Percentiles rank a stretch among this genome's conserved stretches.
Evolutionary conservation across 768 basidiomycete genomes (phyloP).

Genomic region (Astraeus odoratus): DNA sequence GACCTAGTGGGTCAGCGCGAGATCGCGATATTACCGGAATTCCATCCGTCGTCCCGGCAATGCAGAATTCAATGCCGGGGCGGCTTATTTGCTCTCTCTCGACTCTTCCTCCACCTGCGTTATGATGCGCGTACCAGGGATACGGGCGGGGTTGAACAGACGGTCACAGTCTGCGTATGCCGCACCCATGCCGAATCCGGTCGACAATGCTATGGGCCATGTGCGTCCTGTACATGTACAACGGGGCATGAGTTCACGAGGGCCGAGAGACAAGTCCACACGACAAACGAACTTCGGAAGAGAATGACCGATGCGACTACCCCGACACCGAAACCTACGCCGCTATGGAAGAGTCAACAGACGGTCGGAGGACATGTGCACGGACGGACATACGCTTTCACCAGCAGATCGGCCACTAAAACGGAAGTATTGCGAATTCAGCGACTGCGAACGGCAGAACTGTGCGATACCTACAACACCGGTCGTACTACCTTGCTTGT

Average conservation of each 20-base stretch:
- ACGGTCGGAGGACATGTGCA: background rate
- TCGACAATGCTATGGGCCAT: slow-evolving; percentile 84
- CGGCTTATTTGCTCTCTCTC: slow-evolving; percentile 17
- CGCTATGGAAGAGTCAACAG: slow-evolving; percentile 38
- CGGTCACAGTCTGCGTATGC: slow-evolving; percentile 92
- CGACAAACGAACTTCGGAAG: slow-evolving; percentile 73
- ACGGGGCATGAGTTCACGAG: slow-evolving; percentile 3
- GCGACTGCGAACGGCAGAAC: slow-evolving; percentile 15
- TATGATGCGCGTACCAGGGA: slow-evolving; percentile 77
- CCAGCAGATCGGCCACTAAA: slow-evolving; percentile 71
- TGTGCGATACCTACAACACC: slow-evolving; percentile 56
- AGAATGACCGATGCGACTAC: slow-evolving; percentile 85
- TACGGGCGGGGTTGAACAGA: slow-evolving; percentile 84
- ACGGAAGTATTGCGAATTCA: slow-evolving; percentile 4
- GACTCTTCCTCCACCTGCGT: slow-evolving; percentile 28
- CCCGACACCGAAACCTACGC: slow-evolving; percentile 83
- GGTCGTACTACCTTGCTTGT: slow-evolving; percentile 57
- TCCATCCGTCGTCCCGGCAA: background rate
- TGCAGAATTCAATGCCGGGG: slow-evolving; percentile 12
- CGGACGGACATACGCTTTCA: slow-evolving; percentile 63
- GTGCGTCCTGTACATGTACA: slow-evolving; percentile 60
- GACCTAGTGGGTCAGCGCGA: slow-evolving; percentile 10
- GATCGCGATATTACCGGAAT: slow-evolving; percentile 1
- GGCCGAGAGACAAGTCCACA: background rate
- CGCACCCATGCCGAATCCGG: slow-evolving; percentile 81